Conservation (phyloP, 495 filamentous ascomycete genomes). For the Aspergillus leporis region DNA sequence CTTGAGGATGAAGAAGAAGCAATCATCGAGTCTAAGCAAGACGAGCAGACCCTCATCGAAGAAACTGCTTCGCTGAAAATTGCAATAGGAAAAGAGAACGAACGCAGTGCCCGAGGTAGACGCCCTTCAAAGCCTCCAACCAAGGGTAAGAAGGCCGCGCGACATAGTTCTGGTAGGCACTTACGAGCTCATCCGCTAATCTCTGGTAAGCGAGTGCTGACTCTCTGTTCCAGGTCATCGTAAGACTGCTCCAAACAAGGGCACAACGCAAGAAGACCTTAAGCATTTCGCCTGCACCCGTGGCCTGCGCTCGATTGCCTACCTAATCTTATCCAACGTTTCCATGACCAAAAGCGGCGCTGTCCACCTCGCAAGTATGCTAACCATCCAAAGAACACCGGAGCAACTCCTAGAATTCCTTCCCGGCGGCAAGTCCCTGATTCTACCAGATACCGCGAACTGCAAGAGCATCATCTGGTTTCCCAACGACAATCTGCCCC, state of each 20-base stretch:
- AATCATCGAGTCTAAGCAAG: constrained; percentile 9
- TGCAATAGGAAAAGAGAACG: constrained; percentile 14
- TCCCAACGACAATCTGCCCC: constrained; percentile 28
- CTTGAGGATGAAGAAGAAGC: constrained; percentile 22
- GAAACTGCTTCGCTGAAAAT: not conserved
- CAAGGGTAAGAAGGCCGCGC: constrained; percentile 25
- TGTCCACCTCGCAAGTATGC: constrained; percentile 44
- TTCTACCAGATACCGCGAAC: constrained; percentile 24
- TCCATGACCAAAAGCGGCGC: constrained; percentile 38
- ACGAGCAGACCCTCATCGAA: not conserved
- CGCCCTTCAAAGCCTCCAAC: constrained; percentile 20
- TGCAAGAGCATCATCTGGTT: constrained; percentile 40
- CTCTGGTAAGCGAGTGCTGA: not conserved
- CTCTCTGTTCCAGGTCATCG: not conserved
- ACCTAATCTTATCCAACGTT: constrained; percentile 40
- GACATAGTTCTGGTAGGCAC: constrained; percentile 5
- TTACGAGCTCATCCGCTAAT: not conserved
- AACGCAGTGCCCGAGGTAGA: not conserved
- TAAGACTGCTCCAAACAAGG: constrained; percentile 16
- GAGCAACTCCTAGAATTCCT: constrained; percentile 41
- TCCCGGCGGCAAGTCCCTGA: constrained; percentile 31
- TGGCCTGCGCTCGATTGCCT: constrained; percentile 49
- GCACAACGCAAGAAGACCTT: constrained; percentile 17
- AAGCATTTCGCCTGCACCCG: constrained; percentile 35
- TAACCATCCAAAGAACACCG: constrained; percentile 42